Base-by-base conservation (phyloP, 1,284 basidiomycete genomes). In the Pyrrhoderma lamaoense region DNA sequence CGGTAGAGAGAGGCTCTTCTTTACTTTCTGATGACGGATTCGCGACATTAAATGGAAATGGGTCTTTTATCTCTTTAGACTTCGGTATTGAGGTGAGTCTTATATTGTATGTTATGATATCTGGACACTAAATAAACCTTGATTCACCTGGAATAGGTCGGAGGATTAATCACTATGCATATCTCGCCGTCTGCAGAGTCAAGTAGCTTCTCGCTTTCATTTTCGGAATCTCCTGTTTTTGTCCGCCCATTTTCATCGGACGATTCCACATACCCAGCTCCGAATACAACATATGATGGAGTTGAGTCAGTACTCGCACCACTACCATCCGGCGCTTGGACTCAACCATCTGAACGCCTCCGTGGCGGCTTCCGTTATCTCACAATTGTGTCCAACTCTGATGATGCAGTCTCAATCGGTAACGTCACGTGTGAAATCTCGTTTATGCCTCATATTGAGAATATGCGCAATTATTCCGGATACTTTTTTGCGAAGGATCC, bases 291-390 rank as follows among this genome's bases (percentile, higher is more conserved):
- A 0, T 60, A 56, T 40, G 58, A 59, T 42, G 56, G 57, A 16
- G 50, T 56, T 8, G 42, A 53, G 8, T 25, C 36, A 11, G 46
- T 60, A 14, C 42, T 42, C 21, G 44, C 67, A 0, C 74, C 75
- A 0, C 61, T 74, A 3, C 35, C 56, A 0, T 44, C 53, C 0
- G 75, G 73, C 0, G 61, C 66, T 44, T 80, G 77, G 77, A 74
- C 70, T 0, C 76, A 79, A 56, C 74, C 76, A 0, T 56, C 68
- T 0, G 59, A 62, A 3, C 61, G 65, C 0, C 63, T 80, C 3
- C 65, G 78, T 13, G 79, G 78, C 3, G 78, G 79, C 1, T 80
- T 76, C 56, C 70, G 79, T 8, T 81, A 69, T 58, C 62, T 81
- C n/a, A 79, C 77, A 0, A 67, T 81, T 36, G 69, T 74, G 0